Base-by-base conservation (phyloP, 192 early-diverging fungal genomes). In the Backusella morwellensis region DNA sequence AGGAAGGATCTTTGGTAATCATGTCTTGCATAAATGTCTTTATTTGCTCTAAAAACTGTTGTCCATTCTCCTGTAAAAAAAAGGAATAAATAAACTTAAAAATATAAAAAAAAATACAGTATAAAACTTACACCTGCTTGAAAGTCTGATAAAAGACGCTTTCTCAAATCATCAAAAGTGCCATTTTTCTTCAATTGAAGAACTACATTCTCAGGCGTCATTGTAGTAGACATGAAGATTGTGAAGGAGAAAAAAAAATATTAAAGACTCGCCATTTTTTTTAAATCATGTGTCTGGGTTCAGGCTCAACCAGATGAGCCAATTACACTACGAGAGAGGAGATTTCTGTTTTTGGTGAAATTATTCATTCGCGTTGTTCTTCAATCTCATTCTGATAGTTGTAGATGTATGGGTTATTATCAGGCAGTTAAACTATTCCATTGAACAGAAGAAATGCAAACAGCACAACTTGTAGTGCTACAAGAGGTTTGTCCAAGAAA, bases 111-210 rank as follows among this genome's bases (percentile, higher is more conserved):
- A 1, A 40, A 35, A 54, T 68, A 54, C 41, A 36, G 14, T 15
- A 5, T 35, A n/a, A 44, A 7, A 35, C 67, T 71, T 75, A 79
- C 73, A 15, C 38, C 50, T n/a, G 67, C 21, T 72, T 75, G 78
- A 35, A 79, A 79, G 19, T 75, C 78, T 29, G 52, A 70, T 35
- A 79, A 75, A 9, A 75, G 40, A 9, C 50, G 78, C 38, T 75
- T 75, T 42, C 78, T 47, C 5, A 79, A 52, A 15, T 66, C 73
- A 21, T 75, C 78, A 72, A 79, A 79, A 8, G 74, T 75, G 26
- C 78, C 78, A 56, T 79, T 79, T 36, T 70, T 68, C 44, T 79
- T 79, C 17, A 79, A 68, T 32, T 79, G 78, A 40, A 79, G 50
- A 40, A 79, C 74, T 19, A 67, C 42, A 44, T 79, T 70, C 29